Evolutionary conservation across 805 yeast genomes (phyloP), one percentile per base, ranked within the genome.

Genomic region (Cyberlindnera japonica): DNA sequence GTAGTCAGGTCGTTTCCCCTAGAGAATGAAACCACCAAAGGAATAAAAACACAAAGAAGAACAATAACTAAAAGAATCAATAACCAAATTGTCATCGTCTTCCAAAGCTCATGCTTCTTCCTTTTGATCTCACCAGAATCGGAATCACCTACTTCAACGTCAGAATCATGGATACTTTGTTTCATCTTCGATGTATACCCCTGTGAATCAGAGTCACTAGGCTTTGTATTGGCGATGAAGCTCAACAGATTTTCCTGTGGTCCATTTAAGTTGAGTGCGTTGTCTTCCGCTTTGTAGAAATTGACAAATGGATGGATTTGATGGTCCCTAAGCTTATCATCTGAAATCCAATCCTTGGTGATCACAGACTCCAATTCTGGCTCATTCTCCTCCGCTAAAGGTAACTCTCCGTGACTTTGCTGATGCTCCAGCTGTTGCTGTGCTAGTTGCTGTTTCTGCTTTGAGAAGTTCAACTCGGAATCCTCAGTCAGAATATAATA

Each of bases 1-100:
- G 62, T 61, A 5, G 57, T 39, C 1, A 36, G 20, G 30, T 51
- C 58, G 1, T 68, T 62, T 0, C 73, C 74, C 25, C 57, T 48
- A 1, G 63, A 46, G 18, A 59, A 54, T 3, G 62, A 47, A 2
- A 62, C 48, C 4, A 46, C n/a, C 11, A 51, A 35, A 3, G 59
- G 59, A 28, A 51, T 31, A 20, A 48, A 44, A 0, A 41, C 28
- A 33, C 55, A 51, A 3, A 53, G 12, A 4, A 44, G 13, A 6
- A 39, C 32, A 42, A 54, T 41, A 18, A 56, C 34, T 2, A 44
- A 18, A 3, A 50, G 45, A 33, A 49, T 34, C 14, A 56, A 35
- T 3, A 33, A 25, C 59, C 60, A 54, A 22, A 54, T 49, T 1
- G 41, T 26, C 11, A 52, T 30, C 4, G 44, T 44, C 31, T 44